Percentiles rank a stretch among this genome's conserved stretches.
Conservation (phyloP, 805 yeast genomes). For the Kuraishia floccosa region DNA sequence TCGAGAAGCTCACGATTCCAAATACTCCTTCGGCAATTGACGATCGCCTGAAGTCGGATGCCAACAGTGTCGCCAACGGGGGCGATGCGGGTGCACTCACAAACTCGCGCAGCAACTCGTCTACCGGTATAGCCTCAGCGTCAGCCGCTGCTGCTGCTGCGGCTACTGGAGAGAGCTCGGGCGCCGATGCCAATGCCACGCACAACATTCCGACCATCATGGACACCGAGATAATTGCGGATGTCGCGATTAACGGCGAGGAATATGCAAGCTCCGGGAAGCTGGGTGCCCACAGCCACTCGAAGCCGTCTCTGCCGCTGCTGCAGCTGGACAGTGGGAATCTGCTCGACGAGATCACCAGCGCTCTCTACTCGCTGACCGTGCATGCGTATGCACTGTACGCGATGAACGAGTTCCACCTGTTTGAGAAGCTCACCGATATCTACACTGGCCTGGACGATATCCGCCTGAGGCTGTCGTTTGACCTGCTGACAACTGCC, state of each 20-base stretch:
- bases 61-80: background rate
- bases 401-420: slow-evolving; percentile 57
- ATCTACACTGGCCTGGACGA: slow-evolving; percentile 50
- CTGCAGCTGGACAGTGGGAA: slow-evolving; percentile 6
- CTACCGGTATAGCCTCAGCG: too few relatives aligned
- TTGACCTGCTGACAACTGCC: slow-evolving; percentile 38
- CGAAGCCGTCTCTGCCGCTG: background rate
- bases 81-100: too few relatives aligned
- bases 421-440: slow-evolving; percentile 41
- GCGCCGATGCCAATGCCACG: too few relatives aligned
- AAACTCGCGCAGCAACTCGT: too few relatives aligned
- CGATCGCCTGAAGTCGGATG: slow-evolving; percentile 9
- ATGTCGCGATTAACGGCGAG: slow-evolving; percentile 14
- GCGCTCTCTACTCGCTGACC: slow-evolving; percentile 44
- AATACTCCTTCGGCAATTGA: too few relatives aligned
- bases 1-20: slow-evolving; percentile 28
- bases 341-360: slow-evolving; percentile 43
- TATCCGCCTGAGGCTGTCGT: slow-evolving; percentile 38
- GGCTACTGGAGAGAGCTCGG: too few relatives aligned
- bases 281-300: too few relatives aligned
- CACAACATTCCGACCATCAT: slow-evolving; percentile 17
- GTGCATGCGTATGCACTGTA: slow-evolving; percentile 61
- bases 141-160: too few relatives aligned
- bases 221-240: slow-evolving; percentile 18
- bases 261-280: slow-evolving; percentile 1